phyloP scores from a whole-genome alignment of 2,329 filamentous ascomycete genomes.

The Sclerotinia trifoliorum region DNA sequence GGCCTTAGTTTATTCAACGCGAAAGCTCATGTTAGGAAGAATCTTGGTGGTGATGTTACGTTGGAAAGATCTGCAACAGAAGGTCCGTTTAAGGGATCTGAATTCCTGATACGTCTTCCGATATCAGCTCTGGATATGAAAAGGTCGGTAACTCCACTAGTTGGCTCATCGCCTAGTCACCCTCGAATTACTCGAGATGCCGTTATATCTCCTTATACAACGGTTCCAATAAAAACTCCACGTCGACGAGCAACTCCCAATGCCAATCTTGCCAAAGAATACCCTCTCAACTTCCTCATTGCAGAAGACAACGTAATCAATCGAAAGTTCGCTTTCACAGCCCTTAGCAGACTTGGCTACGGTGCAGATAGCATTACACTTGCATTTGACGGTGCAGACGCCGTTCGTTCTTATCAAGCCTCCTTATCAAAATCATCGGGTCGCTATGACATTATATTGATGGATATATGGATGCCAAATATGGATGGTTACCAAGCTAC shows the following conservation, averaged over 20 bases:
- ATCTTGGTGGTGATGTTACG: constrained; percentile 62
- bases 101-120: constrained; percentile 68
- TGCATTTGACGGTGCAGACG: constrained; percentile 67
- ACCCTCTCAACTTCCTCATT: constrained; percentile 66
- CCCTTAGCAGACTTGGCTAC: constrained; percentile 68
- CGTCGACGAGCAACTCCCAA: constrained; percentile 45
- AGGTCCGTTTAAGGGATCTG: constrained; percentile 60
- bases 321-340: constrained; percentile 62
- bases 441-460: constrained; percentile 62
- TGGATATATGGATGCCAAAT: constrained; percentile 75
- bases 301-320: constrained; percentile 75
- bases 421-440: constrained; percentile 39
- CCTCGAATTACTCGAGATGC: constrained; percentile 21
- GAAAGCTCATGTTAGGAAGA: constrained; percentile 66
- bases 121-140: constrained; percentile 31
- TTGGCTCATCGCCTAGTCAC: constrained; percentile 19
- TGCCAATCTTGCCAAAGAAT: constrained; percentile 55
- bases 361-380: constrained; percentile 52
- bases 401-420: constrained; percentile 58
- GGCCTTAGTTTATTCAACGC: constrained; percentile 70
- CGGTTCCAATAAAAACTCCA: background rate
- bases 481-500: constrained; percentile 72
- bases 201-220: constrained; percentile 21
- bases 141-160: constrained; percentile 17
- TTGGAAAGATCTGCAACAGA: constrained; percentile 62